Evolutionary conservation across 768 basidiomycete genomes (phyloP), one percentile per base, ranked within the genome.

Genomic region (Termitomyces sp.): DNA sequence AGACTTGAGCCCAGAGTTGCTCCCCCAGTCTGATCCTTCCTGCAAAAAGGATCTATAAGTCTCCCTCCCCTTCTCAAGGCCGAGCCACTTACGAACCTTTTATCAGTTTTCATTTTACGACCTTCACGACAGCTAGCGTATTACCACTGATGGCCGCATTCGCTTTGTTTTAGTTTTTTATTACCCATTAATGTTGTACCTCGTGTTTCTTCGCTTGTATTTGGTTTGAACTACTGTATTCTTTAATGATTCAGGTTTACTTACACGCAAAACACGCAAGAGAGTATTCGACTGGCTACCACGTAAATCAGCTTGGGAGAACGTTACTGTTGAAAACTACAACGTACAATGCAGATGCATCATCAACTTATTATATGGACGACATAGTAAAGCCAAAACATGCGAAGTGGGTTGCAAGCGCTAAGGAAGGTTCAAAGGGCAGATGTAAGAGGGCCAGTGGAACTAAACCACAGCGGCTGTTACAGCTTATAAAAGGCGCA

Each of bases 31-130:
- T 40, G 61, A 61, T 54, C 18, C 56, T 18, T 32, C 6, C 30
- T 53, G 30, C 1, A 66, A 60, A 48, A 64, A 66, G 46, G 54
- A 61, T 47, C 13, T 57, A 26, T 66, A 36, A 61, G 16, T n/a
- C 26, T 56, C 7, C 20, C 20, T 46, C 46, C 20, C 40, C 1
- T 50, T 40, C 20, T 14, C 28, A 14, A 51, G 8, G n/a, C 2
- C 16, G 7, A 20, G n/a, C 23, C 9, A 52, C 14, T 14, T 33
- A 23, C 50, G 20, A 51, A 23, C 50, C 33, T 5, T 5, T 26
- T 12, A 50, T 36, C 50, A 7, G 2, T 50, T 36, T 36, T 26
- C n/a, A 40, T 18, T 32, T 40, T 50, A 56, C 50, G 33, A 46
- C 16, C 23, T 46, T 55, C 46, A 63, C 23, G 62, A 62, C 43